Base-by-base conservation (phyloP, 208 protist species). In the Histomonas meleagridis region DNA sequence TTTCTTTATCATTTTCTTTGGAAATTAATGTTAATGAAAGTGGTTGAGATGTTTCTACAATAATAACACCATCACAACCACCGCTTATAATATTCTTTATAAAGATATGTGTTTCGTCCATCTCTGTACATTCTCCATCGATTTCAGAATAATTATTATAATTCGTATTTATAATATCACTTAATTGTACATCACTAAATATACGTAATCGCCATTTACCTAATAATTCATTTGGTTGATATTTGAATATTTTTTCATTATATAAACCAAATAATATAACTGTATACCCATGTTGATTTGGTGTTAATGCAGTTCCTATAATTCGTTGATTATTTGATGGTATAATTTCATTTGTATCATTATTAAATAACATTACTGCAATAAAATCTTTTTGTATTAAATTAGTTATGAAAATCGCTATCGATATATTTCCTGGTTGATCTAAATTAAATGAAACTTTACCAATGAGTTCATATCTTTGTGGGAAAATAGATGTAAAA, bases 391-490 rank as follows among this genome's bases (percentile, higher is more conserved):
- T 5, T 28, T 81, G 70, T 12, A 46, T 3, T 16, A 46, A 23
- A 51, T 81, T 81, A 12, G 70, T 81, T 1, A 81, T 51, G 10
- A 16, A 48, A 51, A 81, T 23, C 9, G 70, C 70, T n/a, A 81
- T 51, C 7, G 70, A 81, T n/a, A 81, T 43, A 43, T 81, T 81
- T 51, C 70, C 70, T 51, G 70, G 70, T 43, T 81, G 70, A 51
- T 81, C 70, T 4, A 81, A 21, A 43, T 81, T 81, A 23, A 81
- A 81, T 32, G n/a, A 35, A 51, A 81, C 35, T 51, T 81, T 81
- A 51, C 70, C 70, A n/a, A 81, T 81, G 1, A 81, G n/a, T 51
- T 81, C 70, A 81, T 51, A 81, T n/a, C 70, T 48, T 23, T 81
- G 70, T 1, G 70, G 9, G 43, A 81, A 81, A 81, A 81, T 43